phyloP scores from a whole-genome alignment of 345 rosid genomes.

The Eucalyptus tenuipes region DNA sequence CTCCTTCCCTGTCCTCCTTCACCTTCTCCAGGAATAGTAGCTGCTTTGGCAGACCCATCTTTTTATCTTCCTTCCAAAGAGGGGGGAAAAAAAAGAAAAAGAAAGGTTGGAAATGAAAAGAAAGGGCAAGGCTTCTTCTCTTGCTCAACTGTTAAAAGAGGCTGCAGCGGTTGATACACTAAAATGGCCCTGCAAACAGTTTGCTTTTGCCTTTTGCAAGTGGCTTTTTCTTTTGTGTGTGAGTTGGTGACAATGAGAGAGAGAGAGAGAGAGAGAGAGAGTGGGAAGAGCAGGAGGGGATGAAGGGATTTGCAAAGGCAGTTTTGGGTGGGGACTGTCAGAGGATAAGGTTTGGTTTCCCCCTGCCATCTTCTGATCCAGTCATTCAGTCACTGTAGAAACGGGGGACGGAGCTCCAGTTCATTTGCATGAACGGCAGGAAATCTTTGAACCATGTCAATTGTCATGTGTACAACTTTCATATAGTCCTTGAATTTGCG shows the following conservation, averaged over 20 bases:
- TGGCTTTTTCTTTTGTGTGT: background rate
- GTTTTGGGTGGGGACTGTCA: background rate
- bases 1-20: conserved; percentile 57
- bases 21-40: conserved; percentile 74
- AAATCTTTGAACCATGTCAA: background rate
- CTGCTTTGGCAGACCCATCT: conserved; percentile 40
- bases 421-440: background rate
- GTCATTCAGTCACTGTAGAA: conserved; percentile 11
- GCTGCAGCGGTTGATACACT: conserved; percentile 7
- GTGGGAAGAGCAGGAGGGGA: background rate
- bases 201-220: conserved; percentile 1
- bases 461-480: background rate
- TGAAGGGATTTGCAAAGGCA: conserved; percentile 30
- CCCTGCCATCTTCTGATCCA: conserved; percentile 11
- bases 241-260: background rate
- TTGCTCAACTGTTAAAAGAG: background rate
- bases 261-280: background rate
- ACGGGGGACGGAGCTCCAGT: background rate
- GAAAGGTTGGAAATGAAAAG: conserved; percentile 28
- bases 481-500: background rate
- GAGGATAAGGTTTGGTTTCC: conserved; percentile 34
- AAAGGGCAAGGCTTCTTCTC: conserved; percentile 38
- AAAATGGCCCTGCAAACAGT: conserved; percentile 19
- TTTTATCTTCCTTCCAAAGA: conserved; percentile 5
- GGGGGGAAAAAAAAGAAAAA: background rate